Evolutionary conservation across 768 basidiomycete genomes (phyloP), one percentile per base, ranked within the genome.

Genomic region (Stropharia rugosoannulata): DNA sequence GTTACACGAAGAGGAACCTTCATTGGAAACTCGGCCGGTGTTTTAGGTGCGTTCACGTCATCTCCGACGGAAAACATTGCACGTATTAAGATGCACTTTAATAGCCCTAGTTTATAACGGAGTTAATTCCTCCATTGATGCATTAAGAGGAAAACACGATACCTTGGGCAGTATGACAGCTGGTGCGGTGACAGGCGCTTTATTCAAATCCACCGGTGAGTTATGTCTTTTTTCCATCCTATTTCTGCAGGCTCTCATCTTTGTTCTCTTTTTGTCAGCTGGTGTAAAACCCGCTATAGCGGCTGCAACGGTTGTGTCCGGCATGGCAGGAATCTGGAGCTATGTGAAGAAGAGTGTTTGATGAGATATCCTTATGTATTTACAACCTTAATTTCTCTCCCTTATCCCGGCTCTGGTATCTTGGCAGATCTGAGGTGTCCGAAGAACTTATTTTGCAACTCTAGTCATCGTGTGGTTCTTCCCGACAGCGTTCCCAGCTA

Each of bases 21-120:
- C 75, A 88, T 97, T 74, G 97, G 95, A 67, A 99, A 98, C 79
- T 97, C 94, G 67, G 92, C 95, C 70, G 97, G 97, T 70, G 92
- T 98, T 59, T 79, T 98, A 60, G 97, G 97, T 98, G 66, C 73
- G 91, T 82, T 69, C 59, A 60, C 66, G 61, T 70, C 61, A 65
- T 68, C 65, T 61, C 61, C 62, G 58, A 61, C 66, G 56, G 64
- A 59, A 71, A 47, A 32, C 51, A 65, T 67, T 59, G 68, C 68
- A 66, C 71, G 68, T 69, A 70, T 69, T 72, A 62, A 77, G 73
- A 66, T 66, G 58, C 73, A 68, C 67, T 62, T 70, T 70, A 69
- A 60, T 70, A 99, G 96, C 96, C 54, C 85, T 99, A 62, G 82
- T 89, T 64, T 99, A 99, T 78, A 99, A 99, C 73, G 89, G 86